Conservation (phyloP, 306 rosid genomes). For the Pterocarpus macrocarpus region DNA sequence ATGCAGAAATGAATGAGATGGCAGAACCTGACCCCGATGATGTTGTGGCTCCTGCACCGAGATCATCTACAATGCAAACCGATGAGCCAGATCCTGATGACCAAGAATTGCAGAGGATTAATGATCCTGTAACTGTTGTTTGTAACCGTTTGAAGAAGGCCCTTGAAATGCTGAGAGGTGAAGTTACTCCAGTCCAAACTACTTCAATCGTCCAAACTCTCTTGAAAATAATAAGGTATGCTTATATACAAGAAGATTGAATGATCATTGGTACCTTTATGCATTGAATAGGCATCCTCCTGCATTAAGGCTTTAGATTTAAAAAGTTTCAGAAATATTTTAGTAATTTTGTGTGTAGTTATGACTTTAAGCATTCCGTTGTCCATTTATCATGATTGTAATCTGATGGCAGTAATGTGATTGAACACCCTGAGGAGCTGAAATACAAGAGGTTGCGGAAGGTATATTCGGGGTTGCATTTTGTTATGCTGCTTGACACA, state of each 20-base stretch:
- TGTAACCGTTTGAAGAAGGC: conserved; percentile 72
- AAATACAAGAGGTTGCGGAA: conserved; percentile 81
- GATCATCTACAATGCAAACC: conserved; percentile 57
- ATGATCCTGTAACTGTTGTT: conserved; percentile 68
- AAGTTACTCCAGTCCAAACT: conserved; percentile 64
- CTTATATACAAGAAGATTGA: conserved; percentile 11
- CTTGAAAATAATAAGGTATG: conserved; percentile 79
- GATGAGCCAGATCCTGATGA: conserved; percentile 91
- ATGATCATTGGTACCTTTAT: conserved; percentile 5
- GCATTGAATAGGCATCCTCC: conserved; percentile 18
- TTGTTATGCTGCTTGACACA: conserved; percentile 12
- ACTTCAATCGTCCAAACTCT: conserved; percentile 73
- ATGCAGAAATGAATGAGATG: conserved; percentile 45
- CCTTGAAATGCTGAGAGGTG: conserved; percentile 67
- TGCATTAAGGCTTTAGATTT: conserved; percentile 20
- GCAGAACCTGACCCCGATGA: conserved; percentile 69
- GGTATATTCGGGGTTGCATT: conserved; percentile 55
- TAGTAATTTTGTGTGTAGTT: conserved; percentile 1
- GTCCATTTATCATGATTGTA: conserved; percentile 19
- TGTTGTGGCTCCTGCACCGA: conserved; percentile 49
- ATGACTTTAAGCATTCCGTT: conserved; percentile 36
- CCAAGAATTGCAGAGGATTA: conserved; percentile 80
- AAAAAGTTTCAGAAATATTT: conserved; percentile 6
- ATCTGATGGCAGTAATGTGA: conserved; percentile 72
- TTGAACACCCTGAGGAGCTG: conserved; percentile 79